These are phyloP conservation scores for Wickerhamomyces queroliae DNA, from an alignment of 805 yeast genomes.

Conservation along the genomic window DNA sequence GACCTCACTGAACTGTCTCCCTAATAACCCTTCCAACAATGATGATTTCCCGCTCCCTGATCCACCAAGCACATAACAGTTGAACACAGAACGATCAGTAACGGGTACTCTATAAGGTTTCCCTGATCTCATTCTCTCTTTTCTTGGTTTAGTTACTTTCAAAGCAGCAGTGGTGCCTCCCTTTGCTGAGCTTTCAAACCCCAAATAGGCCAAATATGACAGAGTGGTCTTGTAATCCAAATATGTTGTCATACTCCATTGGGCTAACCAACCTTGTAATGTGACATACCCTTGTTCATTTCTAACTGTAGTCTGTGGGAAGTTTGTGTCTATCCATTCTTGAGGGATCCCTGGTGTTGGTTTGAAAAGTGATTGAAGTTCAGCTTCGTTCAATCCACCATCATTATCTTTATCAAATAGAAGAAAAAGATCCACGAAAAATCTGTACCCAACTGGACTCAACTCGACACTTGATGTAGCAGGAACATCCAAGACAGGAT, in stretches of 20 bases:
- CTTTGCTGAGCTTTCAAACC: constrained; percentile 52
- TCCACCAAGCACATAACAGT: constrained; percentile 83
- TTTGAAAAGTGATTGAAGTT: constrained; percentile 60
- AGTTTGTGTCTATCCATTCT: constrained; percentile 78
- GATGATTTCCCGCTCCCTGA: constrained; percentile 86
- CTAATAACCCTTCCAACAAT: constrained; percentile 73
- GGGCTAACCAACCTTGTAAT: constrained; percentile 97
- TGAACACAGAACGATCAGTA: constrained; percentile 84
- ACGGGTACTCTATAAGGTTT: constrained; percentile 63
- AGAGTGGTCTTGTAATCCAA: constrained; percentile 79
- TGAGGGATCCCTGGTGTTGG: constrained; percentile 94
- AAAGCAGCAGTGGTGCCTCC: constrained; percentile 43
- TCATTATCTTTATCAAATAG: constrained; percentile 93
- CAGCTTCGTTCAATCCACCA: constrained; percentile 83
- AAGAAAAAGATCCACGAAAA: constrained; percentile 83
- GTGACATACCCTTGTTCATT: constrained; percentile 89
- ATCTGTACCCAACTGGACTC: constrained; percentile 87
- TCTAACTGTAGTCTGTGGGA: constrained; percentile 84
- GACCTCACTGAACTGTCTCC: constrained; percentile 60
- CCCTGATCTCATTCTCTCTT: constrained; percentile 58
- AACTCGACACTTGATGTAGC: constrained; percentile 78
- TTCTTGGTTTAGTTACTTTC: constrained; percentile 78
- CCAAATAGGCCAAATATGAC: constrained; percentile 85
- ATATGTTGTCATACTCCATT: constrained; percentile 95
- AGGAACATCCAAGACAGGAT: constrained; percentile 74